Percentiles rank a stretch among this genome's conserved stretches.
phyloP scores from a whole-genome alignment of 805 yeast species.

The Candida corydali region DNA sequence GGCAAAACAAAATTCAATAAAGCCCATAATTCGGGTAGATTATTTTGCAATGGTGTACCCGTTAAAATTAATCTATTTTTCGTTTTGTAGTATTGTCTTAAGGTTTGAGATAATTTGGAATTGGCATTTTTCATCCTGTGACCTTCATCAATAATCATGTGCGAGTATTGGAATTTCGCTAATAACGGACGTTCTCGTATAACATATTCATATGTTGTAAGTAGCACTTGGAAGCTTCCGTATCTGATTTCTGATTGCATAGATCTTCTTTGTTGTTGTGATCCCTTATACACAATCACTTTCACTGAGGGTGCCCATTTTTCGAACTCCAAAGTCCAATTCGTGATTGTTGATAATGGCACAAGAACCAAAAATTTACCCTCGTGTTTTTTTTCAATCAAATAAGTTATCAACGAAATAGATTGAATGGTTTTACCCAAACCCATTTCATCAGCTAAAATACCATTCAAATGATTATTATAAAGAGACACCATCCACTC shows the following conservation, averaged over 20 bases:
- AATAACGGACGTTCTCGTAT: conserved; percentile 72
- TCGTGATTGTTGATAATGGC: conserved; percentile 78
- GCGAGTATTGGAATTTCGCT: conserved; percentile 69
- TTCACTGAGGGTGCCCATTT: conserved; percentile 84
- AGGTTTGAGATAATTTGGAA: conserved; percentile 68
- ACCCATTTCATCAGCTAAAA: conserved; percentile 67
- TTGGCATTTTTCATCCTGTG: conserved; percentile 81
- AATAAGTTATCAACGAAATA: conserved; percentile 69
- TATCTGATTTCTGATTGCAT: conserved; percentile 59
- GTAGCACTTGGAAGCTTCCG: conserved; percentile 70
- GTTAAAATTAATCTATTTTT: conserved; percentile 77
- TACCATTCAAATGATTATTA: conserved; percentile 60
- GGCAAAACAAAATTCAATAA: conserved; percentile 77
- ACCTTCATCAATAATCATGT: conserved; percentile 90
- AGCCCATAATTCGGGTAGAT: conserved; percentile 84
- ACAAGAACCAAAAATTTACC: conserved; percentile 78
- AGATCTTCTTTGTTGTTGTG: conserved; percentile 65
- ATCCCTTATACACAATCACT: conserved; percentile 72
- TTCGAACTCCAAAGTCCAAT: conserved; percentile 83
- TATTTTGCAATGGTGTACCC: conserved; percentile 85
- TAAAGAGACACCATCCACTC: conserved; percentile 66
- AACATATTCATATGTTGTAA: conserved; percentile 80
- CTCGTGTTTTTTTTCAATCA: conserved; percentile 61
- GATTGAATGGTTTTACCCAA: conserved; percentile 70
- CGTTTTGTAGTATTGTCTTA: conserved; percentile 67